A percentile compares a stretch with the other conserved stretches of the same genome.
phyloP scores from a whole-genome alignment of 495 filamentous ascomycete species.

The Alectoria sarmentosa region DNA sequence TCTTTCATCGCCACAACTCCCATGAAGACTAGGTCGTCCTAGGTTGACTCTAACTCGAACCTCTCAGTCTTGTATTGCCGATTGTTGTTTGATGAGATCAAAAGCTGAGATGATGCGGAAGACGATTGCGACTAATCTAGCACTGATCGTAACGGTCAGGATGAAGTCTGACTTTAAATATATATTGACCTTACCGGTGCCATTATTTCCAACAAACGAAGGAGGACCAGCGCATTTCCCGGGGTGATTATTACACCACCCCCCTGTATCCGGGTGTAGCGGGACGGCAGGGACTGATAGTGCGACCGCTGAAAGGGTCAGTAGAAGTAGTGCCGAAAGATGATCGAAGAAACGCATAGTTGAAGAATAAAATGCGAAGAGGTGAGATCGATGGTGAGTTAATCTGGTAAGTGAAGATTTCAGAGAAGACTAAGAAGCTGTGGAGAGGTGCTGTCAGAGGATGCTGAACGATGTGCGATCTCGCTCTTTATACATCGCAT shows the following conservation, averaged over 20 bases:
- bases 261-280: too few relatives aligned
- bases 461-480: background rate
- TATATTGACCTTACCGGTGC: background rate
- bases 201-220: too few relatives aligned
- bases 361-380: background rate
- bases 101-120: background rate
- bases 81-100: background rate
- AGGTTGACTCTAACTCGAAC: background rate
- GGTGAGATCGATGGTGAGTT: background rate
- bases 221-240: too few relatives aligned
- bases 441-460: background rate
- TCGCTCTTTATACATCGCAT: too few relatives aligned
- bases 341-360: background rate
- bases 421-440: too few relatives aligned
- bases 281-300: background rate
- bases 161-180: background rate
- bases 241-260: background rate
- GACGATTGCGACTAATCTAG: background rate
- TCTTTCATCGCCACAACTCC: background rate
- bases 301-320: background rate
- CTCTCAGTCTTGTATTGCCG: background rate
- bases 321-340: background rate
- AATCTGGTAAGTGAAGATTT: background rate
- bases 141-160: background rate
- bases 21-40: background rate